These are phyloP conservation scores for Zasmidium cellare DNA, from an alignment of 2,329 filamentous ascomycete species.

Conservation along the genomic window DNA sequence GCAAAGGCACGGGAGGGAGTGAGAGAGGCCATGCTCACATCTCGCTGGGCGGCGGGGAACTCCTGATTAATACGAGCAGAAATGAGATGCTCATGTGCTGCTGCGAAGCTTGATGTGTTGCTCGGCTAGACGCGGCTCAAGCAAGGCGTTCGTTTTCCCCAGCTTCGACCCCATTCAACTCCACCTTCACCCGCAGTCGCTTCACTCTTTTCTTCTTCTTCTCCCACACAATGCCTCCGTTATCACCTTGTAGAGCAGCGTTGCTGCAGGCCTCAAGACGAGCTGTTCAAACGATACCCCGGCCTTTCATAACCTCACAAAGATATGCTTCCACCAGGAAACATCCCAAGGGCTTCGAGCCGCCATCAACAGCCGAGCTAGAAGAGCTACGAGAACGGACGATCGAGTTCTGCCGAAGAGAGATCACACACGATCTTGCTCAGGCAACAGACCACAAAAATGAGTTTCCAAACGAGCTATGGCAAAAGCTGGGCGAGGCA, in stretches of 20 bases:
- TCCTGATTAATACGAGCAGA: background rate
- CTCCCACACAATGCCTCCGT: conserved; percentile 18
- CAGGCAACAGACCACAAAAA: conserved; percentile 81
- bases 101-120: background rate
- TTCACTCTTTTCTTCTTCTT: conserved; percentile 2
- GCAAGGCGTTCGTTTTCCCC: background rate
- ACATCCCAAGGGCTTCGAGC: conserved; percentile 65
- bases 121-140: conserved; percentile 7
- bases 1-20: conserved; percentile 13
- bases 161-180: background rate
- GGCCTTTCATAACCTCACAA: conserved; percentile 15
- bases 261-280: conserved; percentile 21
- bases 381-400: conserved; percentile 79
- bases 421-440: conserved; percentile 82
- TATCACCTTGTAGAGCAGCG: conserved; percentile 26
- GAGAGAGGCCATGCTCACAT: conserved; percentile 20
- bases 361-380: conserved; percentile 72
- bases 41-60: background rate
- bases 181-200: conserved; percentile 1
- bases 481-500: conserved; percentile 88
- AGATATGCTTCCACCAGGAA: conserved; percentile 61
- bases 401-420: conserved; percentile 82
- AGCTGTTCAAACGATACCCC: conserved; percentile 6
- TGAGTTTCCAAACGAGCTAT: conserved; percentile 87
- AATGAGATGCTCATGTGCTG: background rate